Conservation (phyloP, 2,329 filamentous ascomycete genomes). For the Trichoderma koningiopsis region DNA sequence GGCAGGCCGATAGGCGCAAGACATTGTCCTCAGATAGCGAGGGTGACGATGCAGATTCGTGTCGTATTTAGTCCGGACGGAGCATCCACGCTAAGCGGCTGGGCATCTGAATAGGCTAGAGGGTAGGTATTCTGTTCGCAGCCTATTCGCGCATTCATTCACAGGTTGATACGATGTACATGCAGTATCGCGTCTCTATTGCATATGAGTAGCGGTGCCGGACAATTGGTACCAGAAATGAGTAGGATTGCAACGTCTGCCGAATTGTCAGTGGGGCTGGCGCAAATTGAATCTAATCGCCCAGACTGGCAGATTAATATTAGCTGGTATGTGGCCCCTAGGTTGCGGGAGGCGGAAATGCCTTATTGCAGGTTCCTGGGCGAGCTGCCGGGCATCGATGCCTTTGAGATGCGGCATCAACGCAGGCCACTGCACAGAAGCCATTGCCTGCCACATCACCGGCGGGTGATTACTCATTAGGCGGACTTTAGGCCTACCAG, state of each 20-base stretch:
- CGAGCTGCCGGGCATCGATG: slow-evolving; percentile 16
- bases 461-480: background rate
- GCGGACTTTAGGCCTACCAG: background rate
- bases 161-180: too few species aligned
- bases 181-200: background rate
- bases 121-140: background rate
- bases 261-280: background rate
- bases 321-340: slow-evolving; percentile 7
- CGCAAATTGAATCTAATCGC: background rate
- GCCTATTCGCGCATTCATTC: background rate
- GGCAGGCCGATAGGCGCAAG: background rate
- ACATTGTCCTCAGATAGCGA: background rate
- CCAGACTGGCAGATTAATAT: background rate
- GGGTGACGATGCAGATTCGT: background rate
- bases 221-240: background rate
- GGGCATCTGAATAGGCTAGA: background rate
- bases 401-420: slow-evolving; percentile 22
- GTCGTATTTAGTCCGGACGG: background rate
- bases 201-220: background rate
- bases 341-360: slow-evolving; percentile 7
- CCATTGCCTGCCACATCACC: slow-evolving; percentile 3
- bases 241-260: background rate
- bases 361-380: slow-evolving; percentile 12
- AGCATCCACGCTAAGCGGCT: background rate
- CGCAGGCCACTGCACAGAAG: slow-evolving; percentile 2